Evolutionary conservation across 1,284 basidiomycete species (phyloP).

Genomic region (Fomitopsis palustris): DNA sequence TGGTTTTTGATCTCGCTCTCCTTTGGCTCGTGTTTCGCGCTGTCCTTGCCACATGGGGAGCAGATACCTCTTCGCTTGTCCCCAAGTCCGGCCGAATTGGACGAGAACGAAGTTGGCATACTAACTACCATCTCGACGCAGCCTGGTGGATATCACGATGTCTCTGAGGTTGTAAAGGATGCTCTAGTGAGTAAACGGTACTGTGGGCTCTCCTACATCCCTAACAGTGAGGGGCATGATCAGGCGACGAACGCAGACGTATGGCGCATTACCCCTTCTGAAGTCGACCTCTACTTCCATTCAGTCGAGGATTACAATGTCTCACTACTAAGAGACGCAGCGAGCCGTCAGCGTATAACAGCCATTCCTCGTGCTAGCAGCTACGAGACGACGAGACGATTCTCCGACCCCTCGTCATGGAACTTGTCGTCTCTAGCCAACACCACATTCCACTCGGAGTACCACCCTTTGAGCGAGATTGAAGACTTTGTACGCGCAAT

Average conservation of each 20-base stretch:
- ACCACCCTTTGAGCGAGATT: slow-evolving; percentile 53
- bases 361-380: not conserved
- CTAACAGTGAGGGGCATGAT: not conserved
- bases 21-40: not conserved
- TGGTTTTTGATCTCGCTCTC: not conserved
- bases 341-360: slow-evolving; percentile 11
- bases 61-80: not conserved
- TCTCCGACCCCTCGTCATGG: slow-evolving; percentile 14
- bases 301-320: not conserved
- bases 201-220: not conserved
- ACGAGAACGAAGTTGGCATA: not conserved
- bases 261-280: slow-evolving; percentile 25
- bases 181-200: slow-evolving; percentile 14
- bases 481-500: slow-evolving; percentile 49
- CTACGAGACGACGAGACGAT: not conserved
- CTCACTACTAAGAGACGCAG: slow-evolving; percentile 2
- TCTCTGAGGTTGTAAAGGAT: slow-evolving; percentile 12
- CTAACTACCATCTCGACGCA: slow-evolving; percentile 10
- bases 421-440: slow-evolving; percentile 29
- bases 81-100: not conserved
- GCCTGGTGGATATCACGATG: slow-evolving; percentile 1
- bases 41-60: not conserved
- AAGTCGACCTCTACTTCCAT: slow-evolving; percentile 19
- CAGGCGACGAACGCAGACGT: slow-evolving; percentile 25
- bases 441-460: slow-evolving; percentile 45